Evolutionary conservation across 441 rosid species (phyloP).

Genomic region (Pelargonium australe): DNA sequence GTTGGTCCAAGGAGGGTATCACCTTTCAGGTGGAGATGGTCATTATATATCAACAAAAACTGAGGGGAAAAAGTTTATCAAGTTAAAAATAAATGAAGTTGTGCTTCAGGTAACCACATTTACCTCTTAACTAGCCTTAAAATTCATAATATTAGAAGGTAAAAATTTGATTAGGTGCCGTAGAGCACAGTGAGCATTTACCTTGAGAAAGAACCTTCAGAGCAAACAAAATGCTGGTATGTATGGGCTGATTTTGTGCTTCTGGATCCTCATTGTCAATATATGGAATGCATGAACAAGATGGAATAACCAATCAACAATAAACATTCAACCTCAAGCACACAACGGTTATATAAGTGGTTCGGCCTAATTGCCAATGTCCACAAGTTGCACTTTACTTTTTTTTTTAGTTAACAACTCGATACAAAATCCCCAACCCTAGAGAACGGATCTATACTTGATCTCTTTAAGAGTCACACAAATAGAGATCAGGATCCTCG

Average conservation of each 20-base stretch:
- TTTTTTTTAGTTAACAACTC: too few species aligned
- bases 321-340: too few species aligned
- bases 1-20: constrained; percentile 60
- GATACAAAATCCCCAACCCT: too few species aligned
- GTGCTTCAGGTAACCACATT: constrained; percentile 72
- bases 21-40: constrained; percentile 62
- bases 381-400: too few species aligned
- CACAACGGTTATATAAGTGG: too few species aligned
- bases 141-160: not conserved
- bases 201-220: not conserved
- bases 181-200: not conserved
- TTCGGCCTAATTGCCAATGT: too few species aligned
- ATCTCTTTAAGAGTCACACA: too few species aligned
- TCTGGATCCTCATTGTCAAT: too few species aligned
- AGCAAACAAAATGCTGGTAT: not conserved
- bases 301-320: too few species aligned
- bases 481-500: too few species aligned
- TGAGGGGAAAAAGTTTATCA: constrained; percentile 83
- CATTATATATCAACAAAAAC: constrained; percentile 76
- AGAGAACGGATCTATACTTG: too few species aligned
- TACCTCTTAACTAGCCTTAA: constrained; percentile 8
- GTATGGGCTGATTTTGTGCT: not conserved
- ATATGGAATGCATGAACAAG: too few species aligned
- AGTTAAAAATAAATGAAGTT: constrained; percentile 74
- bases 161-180: not conserved